Base-by-base conservation (phyloP, 2,329 filamentous ascomycete genomes). In the Xylariaceae sp. region DNA sequence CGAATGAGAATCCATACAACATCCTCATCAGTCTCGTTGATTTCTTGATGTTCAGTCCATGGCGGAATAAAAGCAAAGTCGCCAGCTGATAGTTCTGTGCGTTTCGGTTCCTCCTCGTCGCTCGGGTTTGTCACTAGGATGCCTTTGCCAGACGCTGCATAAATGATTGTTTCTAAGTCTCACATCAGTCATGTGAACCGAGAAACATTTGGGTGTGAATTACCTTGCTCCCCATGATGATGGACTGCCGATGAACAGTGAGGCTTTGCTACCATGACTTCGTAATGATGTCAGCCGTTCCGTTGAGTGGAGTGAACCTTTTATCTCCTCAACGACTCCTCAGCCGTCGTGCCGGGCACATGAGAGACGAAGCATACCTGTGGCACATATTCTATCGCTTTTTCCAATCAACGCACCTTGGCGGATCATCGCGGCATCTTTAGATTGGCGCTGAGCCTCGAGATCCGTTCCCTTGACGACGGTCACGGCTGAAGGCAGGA, bases 41-140 rank as follows among this genome's bases (percentile, higher is more conserved):
- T 73, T 48, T 86, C 78, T 65, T 89, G 85, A 68, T 90, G 85
- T 65, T 90, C 86, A 0, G 82, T 81, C 75, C 79, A 88, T 0
- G 85, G 80, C 0, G 87, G 87, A 12, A 90, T 79, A 49, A 88
- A 76, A 3, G 84, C 85, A 67, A 88, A 90, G 65, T 89, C 86
- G 0, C 87, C 87, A 0, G 81, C 75, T 1, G 68, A 68, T 6
- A 90, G 73, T 16, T 80, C 72, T 55, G 86, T 77, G 33, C 79
- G 77, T 55, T 79, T 78, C 1, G 76, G 66, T 31, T 75, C 70
- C 33, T 72, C 71, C 43, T 76, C 77, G 12, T 82, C 78, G 40
- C 78, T 75, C 17, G 82, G 74, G 47, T 77, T 76, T 0, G 79
- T 84, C 3, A 88, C 75, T 9, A 90, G 74, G 13, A 78, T 71